phyloP scores from a whole-genome alignment of 352 stramenopile genomes.

The Pythium brachiatum region DNA sequence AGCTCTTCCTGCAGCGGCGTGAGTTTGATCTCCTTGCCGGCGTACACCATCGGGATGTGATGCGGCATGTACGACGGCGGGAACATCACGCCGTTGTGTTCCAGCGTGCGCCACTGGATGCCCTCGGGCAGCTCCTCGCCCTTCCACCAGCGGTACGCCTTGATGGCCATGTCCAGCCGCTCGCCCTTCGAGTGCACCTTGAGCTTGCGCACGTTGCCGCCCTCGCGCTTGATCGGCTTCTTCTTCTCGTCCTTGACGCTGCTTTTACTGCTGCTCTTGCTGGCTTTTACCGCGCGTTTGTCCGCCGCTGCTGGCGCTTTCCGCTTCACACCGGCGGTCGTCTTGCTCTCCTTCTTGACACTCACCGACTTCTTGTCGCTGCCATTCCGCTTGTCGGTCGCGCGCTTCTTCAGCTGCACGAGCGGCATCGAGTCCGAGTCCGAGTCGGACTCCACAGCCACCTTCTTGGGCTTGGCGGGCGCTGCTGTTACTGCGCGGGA shows the following conservation, averaged over 20 bases:
- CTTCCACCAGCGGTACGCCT: constrained; percentile 99
- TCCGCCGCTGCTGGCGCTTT: constrained; percentile 34
- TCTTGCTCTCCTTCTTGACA: constrained; percentile 45
- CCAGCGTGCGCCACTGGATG: constrained; percentile 98
- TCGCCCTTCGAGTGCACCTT: constrained; percentile 94
- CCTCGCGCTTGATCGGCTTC: constrained; percentile 47
- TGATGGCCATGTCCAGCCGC: constrained; percentile 95
- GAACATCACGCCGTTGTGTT: constrained; percentile 99
- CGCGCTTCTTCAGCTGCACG: constrained; percentile 76
- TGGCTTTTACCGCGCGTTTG: constrained; percentile 34
- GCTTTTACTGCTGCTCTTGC: constrained; percentile 43
- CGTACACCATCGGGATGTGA: constrained; percentile 94
- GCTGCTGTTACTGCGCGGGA: constrained; percentile 2
- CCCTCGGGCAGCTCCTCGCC: constrained; percentile 91
- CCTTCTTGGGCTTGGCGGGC: constrained; percentile 32
- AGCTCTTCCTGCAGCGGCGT: constrained; percentile 95
- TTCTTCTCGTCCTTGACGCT: constrained; percentile 35
- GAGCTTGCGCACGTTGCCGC: constrained; percentile 73
- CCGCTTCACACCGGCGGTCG: constrained; percentile 33
- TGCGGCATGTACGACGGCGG: constrained; percentile 95
- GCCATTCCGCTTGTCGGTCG: constrained; percentile 8
- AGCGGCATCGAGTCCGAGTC: constrained; percentile 82
- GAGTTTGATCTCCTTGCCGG: constrained; percentile 91
- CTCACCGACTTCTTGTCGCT: constrained; percentile 14
- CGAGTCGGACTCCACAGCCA: constrained; percentile 48